These are phyloP conservation scores for Aspergillus coremiiformis DNA, from an alignment of 495 filamentous ascomycete genomes.

Conservation along the genomic window DNA sequence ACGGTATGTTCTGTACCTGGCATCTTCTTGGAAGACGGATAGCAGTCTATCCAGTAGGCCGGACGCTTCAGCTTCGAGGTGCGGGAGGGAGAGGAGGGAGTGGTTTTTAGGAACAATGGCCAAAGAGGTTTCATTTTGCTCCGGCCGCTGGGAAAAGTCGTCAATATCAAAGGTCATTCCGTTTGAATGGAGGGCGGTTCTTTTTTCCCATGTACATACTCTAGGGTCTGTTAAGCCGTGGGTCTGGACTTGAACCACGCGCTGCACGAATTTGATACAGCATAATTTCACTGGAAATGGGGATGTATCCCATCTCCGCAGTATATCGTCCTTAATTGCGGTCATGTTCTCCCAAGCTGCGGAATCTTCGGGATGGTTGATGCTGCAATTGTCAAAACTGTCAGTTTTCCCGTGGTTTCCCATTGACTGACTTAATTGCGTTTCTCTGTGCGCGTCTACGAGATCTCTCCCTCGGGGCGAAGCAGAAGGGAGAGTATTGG, in stretches of 20 bases:
- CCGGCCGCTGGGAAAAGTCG: slow-evolving; percentile 51
- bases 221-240: slow-evolving; percentile 76
- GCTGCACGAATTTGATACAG: slow-evolving; percentile 95
- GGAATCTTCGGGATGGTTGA: slow-evolving; percentile 72
- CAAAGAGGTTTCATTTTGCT: slow-evolving; percentile 81
- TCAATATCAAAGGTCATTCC: slow-evolving; percentile 19
- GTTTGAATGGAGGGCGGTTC: neutral
- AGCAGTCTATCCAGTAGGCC: slow-evolving; percentile 86
- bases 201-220: slow-evolving; percentile 45
- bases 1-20: slow-evolving; percentile 46
- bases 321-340: slow-evolving; percentile 79
- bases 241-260: slow-evolving; percentile 87
- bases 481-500: slow-evolving; percentile 7
- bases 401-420: slow-evolving; percentile 23
- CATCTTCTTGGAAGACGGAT: slow-evolving; percentile 77
- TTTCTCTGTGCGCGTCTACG: slow-evolving; percentile 12
- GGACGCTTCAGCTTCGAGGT: slow-evolving; percentile 83
- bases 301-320: slow-evolving; percentile 81
- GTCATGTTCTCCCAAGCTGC: slow-evolving; percentile 80
- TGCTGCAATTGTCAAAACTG: slow-evolving; percentile 45
- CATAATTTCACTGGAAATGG: slow-evolving; percentile 71
- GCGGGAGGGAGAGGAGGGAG: slow-evolving; percentile 62
- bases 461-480: slow-evolving; percentile 4
- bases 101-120: slow-evolving; percentile 79
- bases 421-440: neutral